phyloP scores from a whole-genome alignment of 352 stramenopile genomes.

The Poterioochromonas sp. region DNA sequence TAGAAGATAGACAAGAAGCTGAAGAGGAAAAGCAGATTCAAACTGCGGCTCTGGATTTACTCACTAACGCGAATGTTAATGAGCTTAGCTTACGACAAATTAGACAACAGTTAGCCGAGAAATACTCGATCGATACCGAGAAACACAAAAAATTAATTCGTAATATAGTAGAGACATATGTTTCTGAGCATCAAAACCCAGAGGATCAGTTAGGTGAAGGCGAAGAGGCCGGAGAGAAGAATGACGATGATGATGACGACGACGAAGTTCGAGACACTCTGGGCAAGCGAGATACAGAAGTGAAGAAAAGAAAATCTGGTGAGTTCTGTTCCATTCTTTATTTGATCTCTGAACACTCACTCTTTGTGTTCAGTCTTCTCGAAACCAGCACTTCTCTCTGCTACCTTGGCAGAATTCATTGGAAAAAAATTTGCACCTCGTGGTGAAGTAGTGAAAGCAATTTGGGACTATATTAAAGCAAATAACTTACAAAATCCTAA shows the following conservation, averaged over 20 bases:
- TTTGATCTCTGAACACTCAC: not conserved
- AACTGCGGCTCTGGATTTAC: not conserved
- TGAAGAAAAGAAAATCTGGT: not conserved
- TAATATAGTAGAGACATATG: not conserved
- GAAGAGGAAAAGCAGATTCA: not conserved
- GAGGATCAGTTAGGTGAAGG: not conserved
- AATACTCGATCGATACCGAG: not conserved
- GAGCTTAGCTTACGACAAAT: not conserved
- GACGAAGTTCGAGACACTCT: not conserved
- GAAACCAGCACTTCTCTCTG: not conserved
- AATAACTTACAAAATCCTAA: slow-evolving; percentile 5
- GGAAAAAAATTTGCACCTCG: not conserved
- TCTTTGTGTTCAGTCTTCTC: not conserved
- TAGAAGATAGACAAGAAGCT: not conserved
- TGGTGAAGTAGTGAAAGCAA: not conserved
- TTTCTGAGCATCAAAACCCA: not conserved
- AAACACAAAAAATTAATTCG: not conserved
- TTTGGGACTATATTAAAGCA: not conserved
- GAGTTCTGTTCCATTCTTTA: not conserved
- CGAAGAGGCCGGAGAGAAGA: not conserved
- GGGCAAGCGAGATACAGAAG: not conserved
- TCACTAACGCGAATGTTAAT: not conserved
- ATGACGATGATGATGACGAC: not conserved
- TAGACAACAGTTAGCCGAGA: not conserved
- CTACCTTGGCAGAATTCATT: not conserved